These are phyloP conservation scores for Leucogyrophana mollusca DNA, from an alignment of 768 basidiomycete genomes.

Conservation along the genomic window DNA sequence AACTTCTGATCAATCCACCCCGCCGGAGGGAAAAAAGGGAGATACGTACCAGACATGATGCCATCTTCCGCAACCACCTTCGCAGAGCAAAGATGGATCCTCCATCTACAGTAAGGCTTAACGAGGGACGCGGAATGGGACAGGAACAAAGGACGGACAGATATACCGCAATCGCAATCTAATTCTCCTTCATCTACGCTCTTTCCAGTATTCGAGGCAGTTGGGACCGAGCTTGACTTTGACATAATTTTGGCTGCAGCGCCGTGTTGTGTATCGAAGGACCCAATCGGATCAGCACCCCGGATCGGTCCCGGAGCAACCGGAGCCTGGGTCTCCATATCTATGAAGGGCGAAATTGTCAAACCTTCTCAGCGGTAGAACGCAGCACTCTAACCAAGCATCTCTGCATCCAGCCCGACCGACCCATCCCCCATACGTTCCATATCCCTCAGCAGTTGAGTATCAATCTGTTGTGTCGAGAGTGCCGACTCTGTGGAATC, in stretches of 20 bases:
- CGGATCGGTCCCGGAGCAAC: constrained; percentile 11
- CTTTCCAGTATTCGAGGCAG: constrained; percentile 6
- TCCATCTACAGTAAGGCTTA: constrained; percentile 41
- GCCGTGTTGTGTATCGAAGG: constrained; percentile 18
- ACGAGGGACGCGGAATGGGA: not conserved
- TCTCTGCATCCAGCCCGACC: constrained; percentile 39
- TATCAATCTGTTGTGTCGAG: constrained; percentile 34
- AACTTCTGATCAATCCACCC: not conserved
- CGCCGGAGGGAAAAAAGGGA: not conserved
- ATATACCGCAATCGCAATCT: constrained; percentile 70
- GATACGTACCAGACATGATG: constrained; percentile 68
- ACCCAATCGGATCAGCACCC: too few species aligned
- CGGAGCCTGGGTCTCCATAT: constrained; percentile 31
- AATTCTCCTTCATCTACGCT: constrained; percentile 38
- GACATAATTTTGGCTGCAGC: not conserved
- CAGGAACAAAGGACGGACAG: constrained; percentile 35
- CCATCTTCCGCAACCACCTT: constrained; percentile 72
- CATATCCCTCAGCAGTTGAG: constrained; percentile 36
- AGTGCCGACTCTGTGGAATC: constrained; percentile 13
- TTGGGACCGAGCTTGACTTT: not conserved
- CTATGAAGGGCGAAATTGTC: constrained; percentile 14
- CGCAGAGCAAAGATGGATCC: constrained; percentile 60
- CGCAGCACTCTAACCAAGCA: constrained; percentile 38
- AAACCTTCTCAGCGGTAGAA: not conserved
- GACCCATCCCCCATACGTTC: constrained; percentile 14